Percentiles rank a stretch among this genome's conserved stretches.
phyloP scores from a whole-genome alignment of 768 basidiomycete genomes.

The Suillus clintonianus region DNA sequence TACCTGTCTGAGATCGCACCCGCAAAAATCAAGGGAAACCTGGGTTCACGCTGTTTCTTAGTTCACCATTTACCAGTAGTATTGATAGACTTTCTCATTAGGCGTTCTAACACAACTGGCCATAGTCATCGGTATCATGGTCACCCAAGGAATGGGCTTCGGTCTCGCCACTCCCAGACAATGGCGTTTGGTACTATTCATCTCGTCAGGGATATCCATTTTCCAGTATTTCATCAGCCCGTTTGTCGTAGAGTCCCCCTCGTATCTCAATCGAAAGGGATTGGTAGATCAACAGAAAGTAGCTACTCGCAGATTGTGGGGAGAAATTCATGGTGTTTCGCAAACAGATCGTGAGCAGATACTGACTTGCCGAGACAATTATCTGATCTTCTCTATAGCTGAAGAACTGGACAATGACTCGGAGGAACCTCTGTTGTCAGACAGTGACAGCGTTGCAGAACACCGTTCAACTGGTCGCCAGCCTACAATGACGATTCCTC shows the following conservation, averaged over 20 bases:
- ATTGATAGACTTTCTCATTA: conserved; percentile 23
- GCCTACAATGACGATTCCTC: conserved; percentile 48
- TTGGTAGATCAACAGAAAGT: conserved; percentile 49
- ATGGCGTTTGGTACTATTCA: conserved; percentile 73
- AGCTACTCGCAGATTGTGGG: conserved; percentile 58
- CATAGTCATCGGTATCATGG: conserved; percentile 84
- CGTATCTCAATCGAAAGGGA: conserved; percentile 58
- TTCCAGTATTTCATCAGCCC: conserved; percentile 57
- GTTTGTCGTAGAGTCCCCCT: conserved; percentile 69
- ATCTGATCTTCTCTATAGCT: conserved; percentile 9
- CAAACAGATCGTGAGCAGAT: conserved; percentile 23
- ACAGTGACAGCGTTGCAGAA: conserved; percentile 15
- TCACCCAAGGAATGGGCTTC: conserved; percentile 80
- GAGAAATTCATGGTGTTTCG: conserved; percentile 30
- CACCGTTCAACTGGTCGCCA: conserved; percentile 25
- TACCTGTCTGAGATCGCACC: conserved; percentile 89
- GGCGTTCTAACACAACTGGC: conserved; percentile 81
- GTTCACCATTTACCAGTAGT: not conserved
- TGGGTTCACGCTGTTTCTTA: conserved; percentile 49
- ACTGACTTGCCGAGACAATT: not conserved
- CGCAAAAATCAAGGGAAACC: conserved; percentile 66
- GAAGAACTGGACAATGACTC: conserved; percentile 26
- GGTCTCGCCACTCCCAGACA: conserved; percentile 61
- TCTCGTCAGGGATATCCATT: conserved; percentile 58
- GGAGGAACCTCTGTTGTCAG: conserved; percentile 29